These are phyloP conservation scores for Pyrenophora tritici-repentis DNA, from an alignment of 2,329 filamentous ascomycete genomes.

Conservation along the genomic window DNA sequence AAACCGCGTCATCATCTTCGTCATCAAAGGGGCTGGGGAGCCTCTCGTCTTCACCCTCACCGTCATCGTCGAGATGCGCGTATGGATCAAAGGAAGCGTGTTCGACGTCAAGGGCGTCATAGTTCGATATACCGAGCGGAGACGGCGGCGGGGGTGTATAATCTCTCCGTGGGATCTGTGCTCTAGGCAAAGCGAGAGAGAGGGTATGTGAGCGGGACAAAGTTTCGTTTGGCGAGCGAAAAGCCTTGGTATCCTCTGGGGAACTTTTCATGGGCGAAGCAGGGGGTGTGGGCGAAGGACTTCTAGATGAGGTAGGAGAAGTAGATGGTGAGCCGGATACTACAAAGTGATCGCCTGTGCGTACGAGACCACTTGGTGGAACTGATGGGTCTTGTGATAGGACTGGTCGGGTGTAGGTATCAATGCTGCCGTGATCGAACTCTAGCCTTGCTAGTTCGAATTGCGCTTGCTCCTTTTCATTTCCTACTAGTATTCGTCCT, in stretches of 20 bases:
- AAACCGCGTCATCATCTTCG: conserved; percentile 22
- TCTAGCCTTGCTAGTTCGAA: conserved; percentile 39
- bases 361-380: conserved; percentile 19
- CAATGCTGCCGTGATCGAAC: conserved; percentile 38
- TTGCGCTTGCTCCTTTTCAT: conserved; percentile 40
- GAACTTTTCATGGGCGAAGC: conserved; percentile 11
- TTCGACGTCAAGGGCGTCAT: conserved; percentile 50
- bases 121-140: conserved; percentile 50
- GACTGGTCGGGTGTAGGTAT: conserved; percentile 39
- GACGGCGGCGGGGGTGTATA: conserved; percentile 45
- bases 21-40: conserved; percentile 12
- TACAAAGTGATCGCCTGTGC: conserved; percentile 20
- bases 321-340: conserved; percentile 20
- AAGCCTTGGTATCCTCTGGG: conserved; percentile 11
- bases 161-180: conserved; percentile 27
- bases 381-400: conserved; percentile 17
- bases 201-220: conserved; percentile 22
- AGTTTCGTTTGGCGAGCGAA: conserved; percentile 42
- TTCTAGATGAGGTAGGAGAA: conserved; percentile 24
- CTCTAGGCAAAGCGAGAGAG: conserved; percentile 5
- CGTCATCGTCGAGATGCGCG: conserved; percentile 35
- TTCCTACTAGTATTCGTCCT: conserved; percentile 30
- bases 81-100: conserved; percentile 39
- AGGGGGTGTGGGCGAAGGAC: conserved; percentile 25
- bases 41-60: conserved; percentile 33